These are phyloP conservation scores for Endothia cerciana DNA, from an alignment of 2,329 filamentous ascomycete genomes.

Conservation along the genomic window DNA sequence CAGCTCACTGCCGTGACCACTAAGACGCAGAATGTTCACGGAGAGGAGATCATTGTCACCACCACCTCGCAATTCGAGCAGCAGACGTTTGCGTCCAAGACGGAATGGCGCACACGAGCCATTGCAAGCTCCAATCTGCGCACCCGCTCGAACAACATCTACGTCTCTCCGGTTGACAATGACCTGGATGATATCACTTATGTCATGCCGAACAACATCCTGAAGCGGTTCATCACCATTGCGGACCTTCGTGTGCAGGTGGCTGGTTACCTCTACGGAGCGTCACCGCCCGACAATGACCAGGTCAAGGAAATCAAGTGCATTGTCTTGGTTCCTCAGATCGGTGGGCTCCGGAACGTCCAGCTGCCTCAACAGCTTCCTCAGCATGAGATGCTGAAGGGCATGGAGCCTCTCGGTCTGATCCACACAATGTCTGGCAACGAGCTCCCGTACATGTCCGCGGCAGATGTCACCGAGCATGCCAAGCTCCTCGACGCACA, in stretches of 20 bases:
- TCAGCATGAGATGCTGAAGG: conserved; percentile 85
- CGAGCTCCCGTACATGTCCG: conserved; percentile 95
- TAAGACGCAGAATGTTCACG: conserved; percentile 95
- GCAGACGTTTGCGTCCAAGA: conserved; percentile 97
- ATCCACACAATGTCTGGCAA: conserved; percentile 96
- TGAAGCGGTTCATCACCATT: conserved; percentile 98
- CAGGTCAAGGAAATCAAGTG: conserved; percentile 96
- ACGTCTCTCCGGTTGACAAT: conserved; percentile 94
- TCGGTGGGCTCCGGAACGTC: conserved; percentile 89
- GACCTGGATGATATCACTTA: conserved; percentile 92
- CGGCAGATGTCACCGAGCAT: conserved; percentile 92
- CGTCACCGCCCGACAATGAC: conserved; percentile 89
- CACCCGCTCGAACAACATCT: conserved; percentile 95
- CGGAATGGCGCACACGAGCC: conserved; percentile 95
- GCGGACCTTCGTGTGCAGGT: conserved; percentile 96
- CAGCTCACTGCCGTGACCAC: conserved; percentile 97
- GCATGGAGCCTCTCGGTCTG: conserved; percentile 87
- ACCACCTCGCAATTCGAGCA: conserved; percentile 98
- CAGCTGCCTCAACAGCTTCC: conserved; percentile 89
- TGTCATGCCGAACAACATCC: conserved; percentile 98
- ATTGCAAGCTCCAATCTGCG: conserved; percentile 96
- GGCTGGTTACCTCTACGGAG: conserved; percentile 92
- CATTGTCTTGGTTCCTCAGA: conserved; percentile 97
- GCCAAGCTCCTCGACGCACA: conserved; percentile 87
- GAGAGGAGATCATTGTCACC: conserved; percentile 97